These are phyloP conservation scores for Paramecium octaurelia DNA, from an alignment of 73 alveolate genomes.

Conservation along the genomic window DNA sequence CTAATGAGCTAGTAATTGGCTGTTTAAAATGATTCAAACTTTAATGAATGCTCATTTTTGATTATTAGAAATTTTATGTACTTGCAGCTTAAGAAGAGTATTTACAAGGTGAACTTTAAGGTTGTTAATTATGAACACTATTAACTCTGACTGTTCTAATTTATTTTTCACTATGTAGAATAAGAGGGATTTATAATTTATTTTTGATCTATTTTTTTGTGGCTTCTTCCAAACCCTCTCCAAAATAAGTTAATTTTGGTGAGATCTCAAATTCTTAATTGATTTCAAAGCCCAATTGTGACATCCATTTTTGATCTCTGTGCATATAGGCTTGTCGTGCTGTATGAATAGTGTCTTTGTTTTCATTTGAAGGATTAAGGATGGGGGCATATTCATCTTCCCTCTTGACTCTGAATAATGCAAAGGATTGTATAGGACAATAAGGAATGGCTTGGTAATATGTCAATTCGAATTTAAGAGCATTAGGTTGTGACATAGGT, in stretches of 20 bases:
- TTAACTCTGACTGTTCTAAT: background rate
- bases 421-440: slow-evolving; percentile 63
- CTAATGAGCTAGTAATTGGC: background rate
- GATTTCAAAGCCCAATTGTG: slow-evolving; percentile 44
- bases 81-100: background rate
- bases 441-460: slow-evolving; percentile 68
- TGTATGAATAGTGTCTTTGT: slow-evolving; percentile 69
- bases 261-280: background rate
- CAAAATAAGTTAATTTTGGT: background rate
- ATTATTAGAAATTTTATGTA: background rate
- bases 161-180: background rate
- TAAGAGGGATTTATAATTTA: background rate
- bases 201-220: background rate
- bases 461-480: slow-evolving; percentile 79
- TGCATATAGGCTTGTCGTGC: slow-evolving; percentile 68
- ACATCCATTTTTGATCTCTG: slow-evolving; percentile 64
- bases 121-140: background rate
- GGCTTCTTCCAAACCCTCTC: background rate
- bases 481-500: slow-evolving; percentile 64
- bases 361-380: slow-evolving; percentile 68
- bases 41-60: background rate
- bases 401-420: slow-evolving; percentile 65
- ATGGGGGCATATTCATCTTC: slow-evolving; percentile 83
- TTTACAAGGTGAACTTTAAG: background rate
- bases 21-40: background rate